phyloP scores from a whole-genome alignment of 805 yeast genomes.

The Wickerhamomyces chaumierensis region DNA sequence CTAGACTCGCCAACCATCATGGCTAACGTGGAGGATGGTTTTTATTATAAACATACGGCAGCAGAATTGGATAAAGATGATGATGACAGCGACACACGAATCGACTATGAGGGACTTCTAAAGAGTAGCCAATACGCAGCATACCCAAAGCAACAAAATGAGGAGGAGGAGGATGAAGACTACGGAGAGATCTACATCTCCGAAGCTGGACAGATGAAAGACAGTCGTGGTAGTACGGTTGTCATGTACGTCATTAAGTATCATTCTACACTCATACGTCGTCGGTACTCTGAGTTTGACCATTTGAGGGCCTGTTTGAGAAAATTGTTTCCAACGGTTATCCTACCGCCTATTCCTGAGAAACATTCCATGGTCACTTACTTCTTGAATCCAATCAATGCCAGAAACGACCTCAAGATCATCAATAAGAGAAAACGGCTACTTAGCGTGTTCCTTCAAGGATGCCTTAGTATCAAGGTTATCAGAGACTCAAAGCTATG shows the following conservation, averaged over 20 bases:
- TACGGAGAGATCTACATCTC: slow-evolving; percentile 25
- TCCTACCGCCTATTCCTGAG: slow-evolving; percentile 93
- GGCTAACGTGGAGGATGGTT: not conserved
- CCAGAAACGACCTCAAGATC: slow-evolving; percentile 29
- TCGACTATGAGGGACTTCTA: not conserved
- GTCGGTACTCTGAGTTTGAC: slow-evolving; percentile 91
- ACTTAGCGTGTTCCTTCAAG: slow-evolving; percentile 65
- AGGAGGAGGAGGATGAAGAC: not conserved
- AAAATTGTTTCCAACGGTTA: slow-evolving; percentile 65
- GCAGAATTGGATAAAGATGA: not conserved
- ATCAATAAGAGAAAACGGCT: slow-evolving; percentile 66
- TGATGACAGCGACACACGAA: not conserved
- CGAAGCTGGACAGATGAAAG: slow-evolving; percentile 65
- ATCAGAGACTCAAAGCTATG: slow-evolving; percentile 54
- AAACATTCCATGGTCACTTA: slow-evolving; percentile 53
- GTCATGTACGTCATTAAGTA: slow-evolving; percentile 70
- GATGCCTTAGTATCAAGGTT: slow-evolving; percentile 50
- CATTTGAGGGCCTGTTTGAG: slow-evolving; percentile 58
- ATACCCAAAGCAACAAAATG: not conserved
- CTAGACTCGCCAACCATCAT: not conserved
- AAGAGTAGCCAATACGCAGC: not conserved
- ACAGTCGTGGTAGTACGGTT: slow-evolving; percentile 48
- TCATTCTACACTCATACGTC: slow-evolving; percentile 41
- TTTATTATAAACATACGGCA: not conserved
- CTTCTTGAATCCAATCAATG: slow-evolving; percentile 30